Base-by-base conservation (phyloP, 106 monocot species). In the Ottelia alismoides region DNA sequence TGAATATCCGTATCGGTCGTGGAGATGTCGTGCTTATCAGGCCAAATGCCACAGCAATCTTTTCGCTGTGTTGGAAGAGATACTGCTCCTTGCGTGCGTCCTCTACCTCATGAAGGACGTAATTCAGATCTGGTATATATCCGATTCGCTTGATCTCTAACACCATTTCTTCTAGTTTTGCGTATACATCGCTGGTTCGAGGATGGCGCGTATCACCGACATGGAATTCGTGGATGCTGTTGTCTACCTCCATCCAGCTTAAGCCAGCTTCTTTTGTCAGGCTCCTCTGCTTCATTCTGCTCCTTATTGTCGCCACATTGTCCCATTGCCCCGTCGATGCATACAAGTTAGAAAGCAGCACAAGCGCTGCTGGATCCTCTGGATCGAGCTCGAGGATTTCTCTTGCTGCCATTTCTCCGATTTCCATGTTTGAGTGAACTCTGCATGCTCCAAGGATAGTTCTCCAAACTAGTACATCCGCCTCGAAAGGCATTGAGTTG, bases 261-360 rank as follows among this genome's bases (percentile, higher is more conserved):
- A 78, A 60, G 23, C 94, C 94, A 22, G 84, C 80, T 47, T 83
- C 88, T 62, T 94, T 94, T 26, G 20, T 72, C 40, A 94, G 26
- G 19, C 40, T 68, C 25, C 52, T 70, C 58, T 88, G 73, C 63
- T 76, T 83, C 94, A 94, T 84, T 7, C 27, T 28, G 31, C 67
- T 70, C 68, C 93, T 77, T 58, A 84, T 72, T 25, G 58, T 55
- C 1, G 72, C 75, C 11, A 76, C 93, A n/a, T 64, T 66, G 11
- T 74, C 67, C 88, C 88, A 93, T 52, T 55, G 47, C 1, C 78
- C 65, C 2, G 56, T 71, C 19, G 58, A 29, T 7, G 88, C 88
- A 51, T 84, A 88, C 54, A 88, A 56, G 53, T 88, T 94, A 0
- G 93, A 94, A 12, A 94, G 75, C 62, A 87, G 53, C 12, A 94